Evolutionary conservation across 768 basidiomycete genomes (phyloP).

Genomic region (Lentinula aciculospora): DNA sequence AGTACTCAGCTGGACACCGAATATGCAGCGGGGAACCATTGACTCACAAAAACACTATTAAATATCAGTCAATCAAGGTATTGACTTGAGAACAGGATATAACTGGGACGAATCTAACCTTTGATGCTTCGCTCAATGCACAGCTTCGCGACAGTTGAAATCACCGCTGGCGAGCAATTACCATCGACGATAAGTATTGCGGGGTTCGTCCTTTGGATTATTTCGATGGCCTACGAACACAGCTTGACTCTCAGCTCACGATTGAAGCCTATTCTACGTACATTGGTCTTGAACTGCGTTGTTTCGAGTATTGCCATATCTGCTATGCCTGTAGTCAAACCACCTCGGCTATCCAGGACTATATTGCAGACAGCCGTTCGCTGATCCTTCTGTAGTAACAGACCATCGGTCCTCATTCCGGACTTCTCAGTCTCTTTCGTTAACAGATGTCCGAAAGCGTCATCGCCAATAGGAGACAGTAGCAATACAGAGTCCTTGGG

Average conservation of each 20-base stretch:
- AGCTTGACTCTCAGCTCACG: not conserved
- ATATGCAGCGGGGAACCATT: constrained; percentile 17
- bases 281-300: constrained; percentile 30
- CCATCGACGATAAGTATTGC: constrained; percentile 68
- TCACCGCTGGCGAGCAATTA: constrained; percentile 54
- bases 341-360: constrained; percentile 66
- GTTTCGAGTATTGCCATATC: constrained; percentile 75
- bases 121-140: constrained; percentile 41
- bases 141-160: constrained; percentile 46
- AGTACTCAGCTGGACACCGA: too few species aligned
- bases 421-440: constrained; percentile 45
- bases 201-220: constrained; percentile 34
- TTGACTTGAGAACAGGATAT: too few species aligned
- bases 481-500: constrained; percentile 34
- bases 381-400: constrained; percentile 35
- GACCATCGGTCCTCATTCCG: constrained; percentile 82
- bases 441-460: constrained; percentile 71
- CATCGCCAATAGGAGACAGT: constrained; percentile 71
- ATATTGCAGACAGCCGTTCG: constrained; percentile 85
- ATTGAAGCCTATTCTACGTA: constrained; percentile 37
- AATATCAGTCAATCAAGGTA: too few species aligned
- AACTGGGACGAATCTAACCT: too few species aligned
- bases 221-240: not conserved
- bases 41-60: constrained; percentile 25
- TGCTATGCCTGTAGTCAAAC: constrained; percentile 80